These are phyloP conservation scores for Tricholoma matsutake DNA, from an alignment of 768 basidiomycete species.

Conservation along the genomic window DNA sequence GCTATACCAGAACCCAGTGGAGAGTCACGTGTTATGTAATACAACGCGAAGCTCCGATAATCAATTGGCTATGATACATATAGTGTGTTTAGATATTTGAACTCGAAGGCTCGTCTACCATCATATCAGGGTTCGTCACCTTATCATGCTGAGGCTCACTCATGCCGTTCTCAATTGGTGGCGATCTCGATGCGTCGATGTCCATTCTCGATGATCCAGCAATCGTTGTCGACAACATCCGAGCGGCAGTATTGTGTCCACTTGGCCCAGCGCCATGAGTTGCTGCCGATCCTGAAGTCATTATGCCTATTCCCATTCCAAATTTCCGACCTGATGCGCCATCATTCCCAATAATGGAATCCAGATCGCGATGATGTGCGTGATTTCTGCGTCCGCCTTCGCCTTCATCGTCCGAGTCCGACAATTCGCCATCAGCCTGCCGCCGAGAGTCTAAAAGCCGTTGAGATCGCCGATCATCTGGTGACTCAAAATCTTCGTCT, in stretches of 20 bases:
- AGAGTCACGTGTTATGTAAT: background rate
- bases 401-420: slow-evolving; percentile 98
- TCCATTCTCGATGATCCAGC: slow-evolving; percentile 36
- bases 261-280: slow-evolving; percentile 78
- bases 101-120: slow-evolving; percentile 16
- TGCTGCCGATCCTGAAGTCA: slow-evolving; percentile 50
- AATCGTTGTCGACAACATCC: slow-evolving; percentile 35
- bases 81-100: background rate
- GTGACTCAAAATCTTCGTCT: slow-evolving; percentile 79
- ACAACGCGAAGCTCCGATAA: background rate
- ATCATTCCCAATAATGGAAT: slow-evolving; percentile 45
- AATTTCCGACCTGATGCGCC: slow-evolving; percentile 49
- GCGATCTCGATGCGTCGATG: slow-evolving; percentile 34
- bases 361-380: slow-evolving; percentile 52
- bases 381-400: slow-evolving; percentile 80
- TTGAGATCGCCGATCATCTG: slow-evolving; percentile 73
- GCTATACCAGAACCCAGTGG: background rate
- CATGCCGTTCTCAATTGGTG: slow-evolving; percentile 26
- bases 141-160: slow-evolving; percentile 6
- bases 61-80: background rate
- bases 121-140: slow-evolving; percentile 15
- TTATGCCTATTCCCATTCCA: slow-evolving; percentile 67
- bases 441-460: slow-evolving; percentile 76
- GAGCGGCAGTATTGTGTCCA: slow-evolving; percentile 55
- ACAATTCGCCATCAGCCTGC: slow-evolving; percentile 85